These are phyloP conservation scores for Nicotiana obtusifolia DNA, from an alignment of 257 asterid genomes.

Conservation along the genomic window DNA sequence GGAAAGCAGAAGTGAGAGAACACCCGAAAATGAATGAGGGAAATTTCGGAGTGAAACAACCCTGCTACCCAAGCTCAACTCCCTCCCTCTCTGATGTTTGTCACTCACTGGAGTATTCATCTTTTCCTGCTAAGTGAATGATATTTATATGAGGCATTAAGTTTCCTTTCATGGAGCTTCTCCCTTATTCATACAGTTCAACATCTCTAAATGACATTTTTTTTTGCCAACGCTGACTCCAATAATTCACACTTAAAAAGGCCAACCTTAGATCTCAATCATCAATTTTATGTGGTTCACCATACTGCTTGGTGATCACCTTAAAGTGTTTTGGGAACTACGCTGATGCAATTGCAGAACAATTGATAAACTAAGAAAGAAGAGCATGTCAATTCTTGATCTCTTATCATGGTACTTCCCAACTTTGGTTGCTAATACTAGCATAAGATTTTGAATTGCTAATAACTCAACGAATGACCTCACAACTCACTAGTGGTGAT, in stretches of 20 bases:
- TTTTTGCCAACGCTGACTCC: not conserved
- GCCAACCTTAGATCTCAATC: constrained; percentile 1
- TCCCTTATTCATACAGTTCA: not conserved
- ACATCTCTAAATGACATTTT: not conserved
- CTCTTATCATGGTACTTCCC: not conserved
- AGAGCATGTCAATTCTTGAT: not conserved
- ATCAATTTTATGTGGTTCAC: not conserved
- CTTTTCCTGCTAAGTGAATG: not conserved
- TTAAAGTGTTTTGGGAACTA: not conserved
- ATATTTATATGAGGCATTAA: not conserved
- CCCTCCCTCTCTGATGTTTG: not conserved
- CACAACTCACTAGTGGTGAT: not conserved
- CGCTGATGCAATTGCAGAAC: not conserved
- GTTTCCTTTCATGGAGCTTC: not conserved
- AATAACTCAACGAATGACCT: not conserved
- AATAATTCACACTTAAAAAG: not conserved
- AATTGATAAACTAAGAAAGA: not conserved
- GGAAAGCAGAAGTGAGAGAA: not conserved
- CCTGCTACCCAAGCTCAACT: not conserved
- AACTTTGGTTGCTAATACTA: not conserved
- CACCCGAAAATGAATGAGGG: not conserved
- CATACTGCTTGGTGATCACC: not conserved
- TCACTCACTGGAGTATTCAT: not conserved
- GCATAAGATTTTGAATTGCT: not conserved
- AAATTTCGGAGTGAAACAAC: not conserved